Conservation (phyloP, 2,329 filamentous ascomycete genomes). For the Colletotrichum falcatum region DNA sequence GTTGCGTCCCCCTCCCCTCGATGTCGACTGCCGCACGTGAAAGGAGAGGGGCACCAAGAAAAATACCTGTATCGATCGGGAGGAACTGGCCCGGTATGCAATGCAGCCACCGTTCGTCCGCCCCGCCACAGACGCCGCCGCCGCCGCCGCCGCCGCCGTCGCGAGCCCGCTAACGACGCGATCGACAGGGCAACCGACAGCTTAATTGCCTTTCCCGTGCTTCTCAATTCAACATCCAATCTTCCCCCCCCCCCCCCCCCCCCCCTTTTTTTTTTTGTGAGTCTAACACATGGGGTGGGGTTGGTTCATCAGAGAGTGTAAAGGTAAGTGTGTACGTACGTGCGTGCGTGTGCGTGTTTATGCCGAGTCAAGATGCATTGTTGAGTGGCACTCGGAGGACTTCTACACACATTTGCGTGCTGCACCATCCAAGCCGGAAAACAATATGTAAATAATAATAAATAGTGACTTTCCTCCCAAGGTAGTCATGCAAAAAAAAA, state of each 20-base stretch:
- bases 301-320: background rate
- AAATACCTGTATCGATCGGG: background rate
- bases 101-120: background rate
- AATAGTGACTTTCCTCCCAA: too few species aligned
- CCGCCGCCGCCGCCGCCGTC: background rate
- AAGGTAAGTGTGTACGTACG: background rate
- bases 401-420: too few species aligned
- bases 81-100: background rate
- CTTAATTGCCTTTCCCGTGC: background rate
- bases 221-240: background rate
- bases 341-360: background rate
- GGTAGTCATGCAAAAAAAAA: too few species aligned
- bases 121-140: too few species aligned
- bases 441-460: too few species aligned
- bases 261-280: background rate
- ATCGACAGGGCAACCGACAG: constrained; percentile 17
- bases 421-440: background rate
- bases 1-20: background rate
- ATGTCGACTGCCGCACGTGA: background rate
- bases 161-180: background rate
- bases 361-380: background rate
- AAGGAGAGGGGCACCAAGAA: background rate
- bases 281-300: background rate
- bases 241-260: too few species aligned
- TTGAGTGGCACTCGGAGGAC: background rate